These are phyloP conservation scores for Metarhizium robertsii DNA, from an alignment of 2,329 filamentous ascomycete genomes.

Conservation along the genomic window DNA sequence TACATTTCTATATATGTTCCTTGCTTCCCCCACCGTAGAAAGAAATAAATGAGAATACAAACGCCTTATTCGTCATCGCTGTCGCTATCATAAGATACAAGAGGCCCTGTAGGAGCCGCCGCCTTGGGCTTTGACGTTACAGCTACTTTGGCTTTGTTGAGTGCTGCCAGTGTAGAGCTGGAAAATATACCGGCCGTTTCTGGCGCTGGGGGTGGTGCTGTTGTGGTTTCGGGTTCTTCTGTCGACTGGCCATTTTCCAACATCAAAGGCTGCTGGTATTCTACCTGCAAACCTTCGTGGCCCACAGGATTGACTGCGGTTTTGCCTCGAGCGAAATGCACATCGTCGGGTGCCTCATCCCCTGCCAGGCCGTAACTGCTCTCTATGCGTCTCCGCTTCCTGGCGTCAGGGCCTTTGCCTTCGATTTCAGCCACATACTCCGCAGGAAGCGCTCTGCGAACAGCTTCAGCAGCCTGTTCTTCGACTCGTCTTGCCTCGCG, in stretches of 20 bases:
- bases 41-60: neutral
- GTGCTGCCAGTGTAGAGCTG: conserved; percentile 67
- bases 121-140: conserved; percentile 46
- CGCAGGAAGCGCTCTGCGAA: conserved; percentile 75
- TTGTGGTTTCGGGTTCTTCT: conserved; percentile 22
- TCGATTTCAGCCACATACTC: conserved; percentile 92
- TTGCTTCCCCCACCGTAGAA: neutral
- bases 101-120: conserved; percentile 50
- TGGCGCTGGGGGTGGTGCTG: conserved; percentile 17
- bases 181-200: conserved; percentile 63
- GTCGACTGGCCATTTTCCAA: conserved; percentile 45
- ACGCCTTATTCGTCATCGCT: conserved; percentile 53
- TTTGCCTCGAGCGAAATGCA: conserved; percentile 80
- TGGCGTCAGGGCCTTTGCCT: conserved; percentile 76
- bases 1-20: conserved; percentile 1
- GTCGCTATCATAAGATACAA: conserved; percentile 87
- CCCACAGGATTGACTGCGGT: conserved; percentile 54
- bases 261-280: conserved; percentile 51
- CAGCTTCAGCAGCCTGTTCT: conserved; percentile 92
- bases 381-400: conserved; percentile 83
- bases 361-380: conserved; percentile 81
- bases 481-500: conserved; percentile 82
- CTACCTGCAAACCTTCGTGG: conserved; percentile 50
- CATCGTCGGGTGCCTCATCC: conserved; percentile 87
- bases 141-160: conserved; percentile 50